These are phyloP conservation scores for Neoscytalidium dimidiatum DNA, from an alignment of 2,329 filamentous ascomycete genomes.

Conservation along the genomic window DNA sequence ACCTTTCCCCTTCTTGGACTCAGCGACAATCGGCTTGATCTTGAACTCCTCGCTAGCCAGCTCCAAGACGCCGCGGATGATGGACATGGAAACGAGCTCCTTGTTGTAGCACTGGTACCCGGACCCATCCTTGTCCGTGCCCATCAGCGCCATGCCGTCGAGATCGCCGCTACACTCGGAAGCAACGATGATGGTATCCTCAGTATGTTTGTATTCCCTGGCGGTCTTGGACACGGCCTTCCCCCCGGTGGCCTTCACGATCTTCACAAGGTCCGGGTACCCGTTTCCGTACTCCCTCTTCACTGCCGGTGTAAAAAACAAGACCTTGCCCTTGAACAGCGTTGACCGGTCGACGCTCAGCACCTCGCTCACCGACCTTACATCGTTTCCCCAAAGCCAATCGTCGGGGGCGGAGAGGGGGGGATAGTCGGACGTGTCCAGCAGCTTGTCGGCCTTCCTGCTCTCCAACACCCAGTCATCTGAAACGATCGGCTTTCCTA, in stretches of 20 bases:
- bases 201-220: slow-evolving; percentile 23
- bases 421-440: slow-evolving; percentile 37
- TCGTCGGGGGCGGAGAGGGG: slow-evolving; percentile 37
- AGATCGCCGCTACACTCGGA: slow-evolving; percentile 36
- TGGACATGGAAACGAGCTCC: slow-evolving; percentile 45
- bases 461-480: slow-evolving; percentile 50
- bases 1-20: background rate
- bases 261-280: slow-evolving; percentile 42
- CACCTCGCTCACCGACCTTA: slow-evolving; percentile 27
- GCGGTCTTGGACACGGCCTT: slow-evolving; percentile 30
- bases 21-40: slow-evolving; percentile 21
- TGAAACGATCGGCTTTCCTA: slow-evolving; percentile 48
- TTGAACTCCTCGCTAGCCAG: slow-evolving; percentile 42
- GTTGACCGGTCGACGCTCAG: slow-evolving; percentile 40
- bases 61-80: slow-evolving; percentile 46
- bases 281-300: slow-evolving; percentile 32
- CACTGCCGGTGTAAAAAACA: slow-evolving; percentile 51
- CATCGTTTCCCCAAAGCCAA: slow-evolving; percentile 39
- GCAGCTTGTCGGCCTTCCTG: slow-evolving; percentile 35
- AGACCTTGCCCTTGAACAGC: slow-evolving; percentile 51
- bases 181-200: slow-evolving; percentile 41
- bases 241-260: slow-evolving; percentile 43
- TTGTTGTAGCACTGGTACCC: slow-evolving; percentile 39
- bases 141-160: slow-evolving; percentile 35
- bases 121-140: slow-evolving; percentile 28